A percentile compares a stretch with the other conserved stretches of the same genome.
These are phyloP conservation scores for Persicaria maculosa DNA, from an alignment of 148 eudicot species.

Conservation along the genomic window DNA sequence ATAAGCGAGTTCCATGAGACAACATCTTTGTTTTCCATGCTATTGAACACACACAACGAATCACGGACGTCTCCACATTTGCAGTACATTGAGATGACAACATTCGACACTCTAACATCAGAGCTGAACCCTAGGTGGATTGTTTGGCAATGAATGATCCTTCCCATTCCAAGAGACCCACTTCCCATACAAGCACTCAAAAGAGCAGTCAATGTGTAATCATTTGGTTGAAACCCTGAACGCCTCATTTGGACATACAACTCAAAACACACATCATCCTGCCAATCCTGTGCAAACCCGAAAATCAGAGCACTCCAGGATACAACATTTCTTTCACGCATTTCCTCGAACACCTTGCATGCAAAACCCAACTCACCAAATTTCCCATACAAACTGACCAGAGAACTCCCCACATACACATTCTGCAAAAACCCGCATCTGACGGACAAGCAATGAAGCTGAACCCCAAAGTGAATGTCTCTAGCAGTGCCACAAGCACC, in stretches of 20 bases:
- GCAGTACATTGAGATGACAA: conserved; percentile 54
- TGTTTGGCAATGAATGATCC: conserved; percentile 42
- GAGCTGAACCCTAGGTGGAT: conserved; percentile 36
- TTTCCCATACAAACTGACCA: conserved; percentile 76
- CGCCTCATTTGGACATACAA: conserved; percentile 42
- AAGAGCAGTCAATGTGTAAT: conserved; percentile 54
- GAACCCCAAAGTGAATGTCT: conserved; percentile 23
- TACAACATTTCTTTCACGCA: conserved; percentile 37
- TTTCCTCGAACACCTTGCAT: conserved; percentile 37
- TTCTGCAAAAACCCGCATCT: conserved; percentile 23
- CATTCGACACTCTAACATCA: conserved; percentile 45
- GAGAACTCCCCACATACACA: conserved; percentile 35
- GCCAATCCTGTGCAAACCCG: conserved; percentile 53
- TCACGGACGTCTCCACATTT: conserved; percentile 52
- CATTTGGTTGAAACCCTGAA: conserved; percentile 43
- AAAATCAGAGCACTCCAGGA: conserved; percentile 62
- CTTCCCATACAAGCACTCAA: conserved; percentile 68
- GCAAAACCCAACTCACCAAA: conserved; percentile 38
- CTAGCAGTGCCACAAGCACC: conserved; percentile 22
- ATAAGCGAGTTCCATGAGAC: conserved; percentile 74
- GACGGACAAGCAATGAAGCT: conserved; percentile 33
- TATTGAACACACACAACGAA: conserved; percentile 41
- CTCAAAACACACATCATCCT: conserved; percentile 50
- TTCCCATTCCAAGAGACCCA: conserved; percentile 57
- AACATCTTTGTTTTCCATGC: conserved; percentile 39